Evolutionary conservation across 805 yeast genomes (phyloP), one percentile per base, ranked within the genome.

Genomic region (Sporopachydermia lactativora): DNA sequence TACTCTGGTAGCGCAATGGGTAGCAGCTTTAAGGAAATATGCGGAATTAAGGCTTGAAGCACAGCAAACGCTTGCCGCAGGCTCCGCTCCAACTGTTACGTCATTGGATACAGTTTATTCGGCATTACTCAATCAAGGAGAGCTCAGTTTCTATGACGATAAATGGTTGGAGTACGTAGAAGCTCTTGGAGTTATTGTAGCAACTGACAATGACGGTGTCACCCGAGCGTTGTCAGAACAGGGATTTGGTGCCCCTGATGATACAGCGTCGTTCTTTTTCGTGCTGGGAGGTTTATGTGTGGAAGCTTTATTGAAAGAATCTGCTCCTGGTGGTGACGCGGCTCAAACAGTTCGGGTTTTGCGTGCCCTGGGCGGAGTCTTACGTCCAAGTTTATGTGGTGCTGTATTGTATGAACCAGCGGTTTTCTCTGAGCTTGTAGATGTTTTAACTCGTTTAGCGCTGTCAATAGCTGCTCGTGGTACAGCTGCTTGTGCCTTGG

Each of bases 251-350:
- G 48, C 53, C 28, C 44, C 48, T 35, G 48, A 47, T 28, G 57
- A 55, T 39, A 55, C 59, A 4, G 49, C 59, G 2, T 53, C 63
- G 5, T 81, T 86, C 48, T 77, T 81, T 57, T 81, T 84, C 52
- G 78, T 86, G 19, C 56, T 88, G 34, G 82, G 81, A 59, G 82
- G 95, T 6, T 81, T 83, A 48, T 84, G 95, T 54, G 67, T 86
- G 38, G 94, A 83, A 49, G 72, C 80, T 1, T 64, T 86, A 45
- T 69, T 80, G 38, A 70, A 68, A 39, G 34, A 45, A n/a, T 8
- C 13, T 8, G 31, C 31, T 8, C 13, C 13, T n/a, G n/a, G 31
- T 24, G n/a, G 31, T 24, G 45, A 47, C 1, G 39, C 51, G 8
- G 55, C 60, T 16, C 42, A 52, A 19, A 52, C 58, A 19, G 70